These are phyloP conservation scores for Metarhizium robertsii DNA, from an alignment of 2,329 filamentous ascomycete species.

Conservation along the genomic window DNA sequence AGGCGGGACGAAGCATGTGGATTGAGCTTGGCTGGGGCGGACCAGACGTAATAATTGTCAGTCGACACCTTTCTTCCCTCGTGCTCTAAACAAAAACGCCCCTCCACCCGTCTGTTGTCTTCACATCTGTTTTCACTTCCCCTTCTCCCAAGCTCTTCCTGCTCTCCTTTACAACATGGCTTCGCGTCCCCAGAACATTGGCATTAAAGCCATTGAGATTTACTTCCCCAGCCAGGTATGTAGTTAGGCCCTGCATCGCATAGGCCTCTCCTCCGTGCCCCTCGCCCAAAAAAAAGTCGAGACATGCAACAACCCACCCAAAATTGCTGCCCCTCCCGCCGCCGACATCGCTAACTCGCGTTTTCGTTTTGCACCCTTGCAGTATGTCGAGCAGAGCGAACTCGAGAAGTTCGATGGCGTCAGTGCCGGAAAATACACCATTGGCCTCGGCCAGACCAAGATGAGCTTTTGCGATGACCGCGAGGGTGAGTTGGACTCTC, in stretches of 20 bases:
- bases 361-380: conserved; percentile 6
- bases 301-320: too few species aligned
- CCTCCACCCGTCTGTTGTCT: conserved; percentile 1
- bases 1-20: not conserved
- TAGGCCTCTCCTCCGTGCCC: not conserved
- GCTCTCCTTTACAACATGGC: conserved; percentile 45
- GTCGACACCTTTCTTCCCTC: not conserved
- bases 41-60: too few species aligned
- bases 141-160: not conserved
- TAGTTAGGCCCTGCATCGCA: conserved; percentile 8
- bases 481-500: conserved; percentile 52
- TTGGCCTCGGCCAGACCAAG: conserved; percentile 82
- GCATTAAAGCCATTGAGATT: conserved; percentile 88
- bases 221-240: conserved; percentile 80
- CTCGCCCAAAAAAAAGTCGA: not conserved
- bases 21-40: not conserved
- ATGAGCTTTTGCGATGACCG: conserved; percentile 90
- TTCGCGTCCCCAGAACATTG: conserved; percentile 73
- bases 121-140: not conserved
- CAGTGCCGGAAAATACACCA: conserved; percentile 76
- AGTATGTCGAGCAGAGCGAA: conserved; percentile 79
- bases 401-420: conserved; percentile 84
- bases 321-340: not conserved
- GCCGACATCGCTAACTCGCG: conserved; percentile 18
- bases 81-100: conserved; percentile 3